Evolutionary conservation across 768 basidiomycete species (phyloP).

Genomic region (Mycena capillaripes): DNA sequence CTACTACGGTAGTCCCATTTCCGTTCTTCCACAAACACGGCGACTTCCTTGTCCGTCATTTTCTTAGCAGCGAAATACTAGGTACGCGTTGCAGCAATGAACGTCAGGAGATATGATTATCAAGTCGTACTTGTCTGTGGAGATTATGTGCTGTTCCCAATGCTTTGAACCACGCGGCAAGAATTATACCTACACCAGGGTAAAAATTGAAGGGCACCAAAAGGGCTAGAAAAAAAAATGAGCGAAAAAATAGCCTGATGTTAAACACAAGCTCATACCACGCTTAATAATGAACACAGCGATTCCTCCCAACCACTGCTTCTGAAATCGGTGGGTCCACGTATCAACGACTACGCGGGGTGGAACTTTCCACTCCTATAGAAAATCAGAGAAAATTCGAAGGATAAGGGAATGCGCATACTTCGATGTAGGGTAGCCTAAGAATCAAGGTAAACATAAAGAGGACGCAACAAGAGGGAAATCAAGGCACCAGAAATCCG

Average conservation of each 20-base stretch:
- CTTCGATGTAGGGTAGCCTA: constrained; percentile 36
- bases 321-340: constrained; percentile 45
- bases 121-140: constrained; percentile 71
- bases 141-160: constrained; percentile 76
- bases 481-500: constrained; percentile 76
- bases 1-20: constrained; percentile 90
- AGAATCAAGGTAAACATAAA: not conserved
- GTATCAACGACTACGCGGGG: constrained; percentile 53
- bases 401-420: not conserved
- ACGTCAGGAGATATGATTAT: not conserved
- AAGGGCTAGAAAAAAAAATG: constrained; percentile 55
- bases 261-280: constrained; percentile 47
- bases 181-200: constrained; percentile 75
- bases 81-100: not conserved
- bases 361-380: constrained; percentile 82
- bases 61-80: constrained; percentile 90
- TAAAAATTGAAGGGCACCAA: constrained; percentile 76
- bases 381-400: constrained; percentile 61
- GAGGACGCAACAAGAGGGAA: not conserved
- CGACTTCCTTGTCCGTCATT: constrained; percentile 79
- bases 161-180: constrained; percentile 76
- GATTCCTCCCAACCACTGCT: constrained; percentile 53
- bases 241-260: not conserved
- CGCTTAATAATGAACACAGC: constrained; percentile 61
- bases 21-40: constrained; percentile 88